Evolutionary conservation across 2,329 filamentous ascomycete genomes (phyloP), one percentile per base, ranked within the genome.

Genomic region (Claviceps digitariae): DNA sequence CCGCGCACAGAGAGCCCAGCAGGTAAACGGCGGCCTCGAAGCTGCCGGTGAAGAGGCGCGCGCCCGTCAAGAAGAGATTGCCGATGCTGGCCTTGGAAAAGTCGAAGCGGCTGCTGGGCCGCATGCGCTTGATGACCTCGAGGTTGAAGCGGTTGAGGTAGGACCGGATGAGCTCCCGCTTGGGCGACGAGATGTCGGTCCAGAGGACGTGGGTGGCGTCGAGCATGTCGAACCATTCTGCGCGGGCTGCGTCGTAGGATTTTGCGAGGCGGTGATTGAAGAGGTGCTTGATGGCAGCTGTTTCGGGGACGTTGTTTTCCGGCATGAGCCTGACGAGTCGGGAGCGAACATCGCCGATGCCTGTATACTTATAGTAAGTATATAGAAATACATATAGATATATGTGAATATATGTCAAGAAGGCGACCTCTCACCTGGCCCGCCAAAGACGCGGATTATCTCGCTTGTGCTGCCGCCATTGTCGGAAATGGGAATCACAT

Each of bases 381-480:
- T n/a, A n/a, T n/a, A n/a, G n/a, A n/a, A n/a, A n/a, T n/a, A n/a
- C n/a, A n/a, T n/a, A n/a, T n/a, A n/a, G n/a, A n/a, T n/a, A n/a
- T n/a, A n/a, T n/a, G n/a, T n/a, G n/a, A n/a, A n/a, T n/a, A n/a
- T n/a, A n/a, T n/a, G n/a, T n/a, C n/a, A n/a, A n/a, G n/a, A n/a
- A n/a, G n/a, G n/a, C n/a, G n/a, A n/a, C n/a, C 21, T 15, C 49
- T 53, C 71, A 84, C 91, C 91, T 58, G 91, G 91, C 1, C 93
- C 93, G 15, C 91, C 93, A 69, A 97, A 93, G 38, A 97, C 90
- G 38, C 93, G 80, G 59, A 96, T 95, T 62, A 96, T 74, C 72
- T 97, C 91, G 46, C 88, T 95, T 2, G 90, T 94, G 61, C 87
- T 94, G 41, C 91, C 91, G 49, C 91, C 91, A 69, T 97, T 97